Evolutionary conservation across 148 eudicot genomes (phyloP).

Genomic region (Camellia granthamiana): DNA sequence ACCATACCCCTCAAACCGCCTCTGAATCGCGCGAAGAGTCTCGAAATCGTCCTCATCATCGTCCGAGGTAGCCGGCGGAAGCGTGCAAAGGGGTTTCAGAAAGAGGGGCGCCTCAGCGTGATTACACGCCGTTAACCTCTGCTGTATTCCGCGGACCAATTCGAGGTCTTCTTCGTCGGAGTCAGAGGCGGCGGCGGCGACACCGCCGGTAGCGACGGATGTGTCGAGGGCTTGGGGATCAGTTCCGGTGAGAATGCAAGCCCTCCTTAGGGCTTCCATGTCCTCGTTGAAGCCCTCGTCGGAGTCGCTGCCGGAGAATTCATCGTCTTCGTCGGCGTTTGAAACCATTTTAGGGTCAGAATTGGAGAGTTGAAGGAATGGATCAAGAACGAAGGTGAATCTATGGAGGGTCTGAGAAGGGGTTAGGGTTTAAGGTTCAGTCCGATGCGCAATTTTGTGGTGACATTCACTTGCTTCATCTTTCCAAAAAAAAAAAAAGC

Average conservation of each 20-base stretch:
- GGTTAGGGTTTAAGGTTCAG: not conserved
- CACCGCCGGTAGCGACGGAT: conserved; percentile 15
- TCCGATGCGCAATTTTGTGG: no score
- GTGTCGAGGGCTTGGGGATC: conserved; percentile 14
- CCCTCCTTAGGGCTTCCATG: conserved; percentile 52
- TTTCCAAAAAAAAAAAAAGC: no score
- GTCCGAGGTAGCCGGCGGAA: conserved; percentile 46
- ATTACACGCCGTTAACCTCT: conserved; percentile 33
- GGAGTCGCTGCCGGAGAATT: conserved; percentile 34
- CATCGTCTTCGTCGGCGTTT: conserved; percentile 28
- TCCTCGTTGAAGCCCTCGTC: conserved; percentile 50
- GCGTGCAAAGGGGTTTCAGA: conserved; percentile 44
- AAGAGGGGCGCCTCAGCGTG: conserved; percentile 30
- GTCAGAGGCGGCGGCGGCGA: conserved; percentile 3
- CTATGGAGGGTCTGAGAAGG: not conserved
- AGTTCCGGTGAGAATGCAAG: conserved; percentile 39
- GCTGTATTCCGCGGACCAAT: conserved; percentile 46
- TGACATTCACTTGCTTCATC: no score
- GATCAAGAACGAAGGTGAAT: not conserved
- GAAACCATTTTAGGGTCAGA: conserved; percentile 21
- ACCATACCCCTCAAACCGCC: conserved; percentile 50
- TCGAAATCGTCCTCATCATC: conserved; percentile 80
- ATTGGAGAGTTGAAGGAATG: not conserved
- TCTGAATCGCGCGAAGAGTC: conserved; percentile 55
- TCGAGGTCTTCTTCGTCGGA: conserved; percentile 35